Conservation (phyloP, 1,139 yeast genomes). For the Martiniozyma asiatica region DNA sequence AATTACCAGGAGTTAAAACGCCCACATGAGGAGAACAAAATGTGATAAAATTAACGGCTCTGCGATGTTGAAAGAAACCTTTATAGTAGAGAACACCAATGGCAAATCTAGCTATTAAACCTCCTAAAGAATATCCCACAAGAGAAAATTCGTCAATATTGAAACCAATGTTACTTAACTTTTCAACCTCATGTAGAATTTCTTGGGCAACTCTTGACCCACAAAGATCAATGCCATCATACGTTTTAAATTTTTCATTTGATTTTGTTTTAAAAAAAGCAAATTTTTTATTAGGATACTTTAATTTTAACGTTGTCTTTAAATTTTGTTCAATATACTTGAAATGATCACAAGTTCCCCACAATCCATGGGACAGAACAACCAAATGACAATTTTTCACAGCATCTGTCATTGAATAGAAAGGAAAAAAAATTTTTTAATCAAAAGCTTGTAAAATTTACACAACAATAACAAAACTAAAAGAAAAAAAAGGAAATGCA, state of each 20-base stretch:
- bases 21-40: constrained; percentile 84
- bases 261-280: constrained; percentile 47
- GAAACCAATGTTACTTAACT: constrained; percentile 16
- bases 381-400: constrained; percentile 37
- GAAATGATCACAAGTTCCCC: constrained; percentile 70
- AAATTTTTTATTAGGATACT: constrained; percentile 20
- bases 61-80: constrained; percentile 31
- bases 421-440: too few relatives aligned
- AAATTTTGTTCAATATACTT: constrained; percentile 39
- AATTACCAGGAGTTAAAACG: constrained; percentile 48
- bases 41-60: constrained; percentile 53
- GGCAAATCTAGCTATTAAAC: constrained; percentile 66
- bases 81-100: constrained; percentile 52
- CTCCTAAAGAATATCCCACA: constrained; percentile 78
- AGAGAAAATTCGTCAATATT: constrained; percentile 45
- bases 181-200: constrained; percentile 35
- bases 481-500: too few relatives aligned
- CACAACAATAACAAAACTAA: too few relatives aligned
- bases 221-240: constrained; percentile 80
- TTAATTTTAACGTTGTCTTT: constrained; percentile 12
- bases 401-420: neutral
- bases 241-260: constrained; percentile 59
- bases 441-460: too few relatives aligned
- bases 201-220: constrained; percentile 69
- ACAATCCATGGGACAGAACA: constrained; percentile 69